These are phyloP conservation scores for Apophysomyces trapeziformis DNA, from an alignment of 371 early-diverging fungal genomes.

Conservation along the genomic window DNA sequence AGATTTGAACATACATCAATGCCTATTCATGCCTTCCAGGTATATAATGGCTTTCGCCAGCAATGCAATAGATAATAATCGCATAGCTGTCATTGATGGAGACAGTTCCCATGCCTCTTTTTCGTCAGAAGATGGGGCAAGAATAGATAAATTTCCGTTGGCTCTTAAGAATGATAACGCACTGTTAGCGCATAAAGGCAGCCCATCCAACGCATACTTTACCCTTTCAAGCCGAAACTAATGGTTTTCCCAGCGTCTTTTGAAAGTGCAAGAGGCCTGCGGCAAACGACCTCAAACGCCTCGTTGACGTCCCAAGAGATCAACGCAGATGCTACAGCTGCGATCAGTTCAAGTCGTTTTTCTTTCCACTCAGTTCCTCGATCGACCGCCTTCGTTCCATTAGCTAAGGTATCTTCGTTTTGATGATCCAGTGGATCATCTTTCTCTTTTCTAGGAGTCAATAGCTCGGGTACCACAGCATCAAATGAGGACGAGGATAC, in stretches of 20 bases:
- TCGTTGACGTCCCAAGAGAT: slow-evolving; percentile 61
- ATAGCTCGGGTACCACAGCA: slow-evolving; percentile 39
- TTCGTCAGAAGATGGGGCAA: slow-evolving; percentile 46
- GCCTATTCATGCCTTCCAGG: slow-evolving; percentile 30
- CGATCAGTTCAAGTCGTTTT: slow-evolving; percentile 33
- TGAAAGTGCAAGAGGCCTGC: slow-evolving; percentile 33
- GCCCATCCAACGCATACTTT: slow-evolving; percentile 10
- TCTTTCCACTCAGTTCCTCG: slow-evolving; percentile 21
- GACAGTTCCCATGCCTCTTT: slow-evolving; percentile 64
- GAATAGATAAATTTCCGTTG: slow-evolving; percentile 64
- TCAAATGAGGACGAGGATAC: slow-evolving; percentile 40
- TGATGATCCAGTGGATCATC: slow-evolving; percentile 43
- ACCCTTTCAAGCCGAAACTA: slow-evolving; percentile 70
- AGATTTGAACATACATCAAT: slow-evolving; percentile 21
- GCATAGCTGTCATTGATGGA: slow-evolving; percentile 62
- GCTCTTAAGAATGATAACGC: slow-evolving; percentile 20
- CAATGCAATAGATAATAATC: slow-evolving; percentile 61
- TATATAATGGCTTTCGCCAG: slow-evolving; percentile 55
- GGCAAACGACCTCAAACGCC: slow-evolving; percentile 43
- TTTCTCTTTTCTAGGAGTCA: slow-evolving; percentile 30
- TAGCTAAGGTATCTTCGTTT: slow-evolving; percentile 15
- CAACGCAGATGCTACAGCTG: slow-evolving; percentile 50
- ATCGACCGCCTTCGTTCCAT: neutral
- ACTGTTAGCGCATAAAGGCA: neutral
- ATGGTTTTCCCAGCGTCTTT: slow-evolving; percentile 28